A percentile compares a stretch with the other conserved stretches of the same genome.
phyloP scores from a whole-genome alignment of 805 yeast genomes.

The Metschnikowia arizonensis region DNA sequence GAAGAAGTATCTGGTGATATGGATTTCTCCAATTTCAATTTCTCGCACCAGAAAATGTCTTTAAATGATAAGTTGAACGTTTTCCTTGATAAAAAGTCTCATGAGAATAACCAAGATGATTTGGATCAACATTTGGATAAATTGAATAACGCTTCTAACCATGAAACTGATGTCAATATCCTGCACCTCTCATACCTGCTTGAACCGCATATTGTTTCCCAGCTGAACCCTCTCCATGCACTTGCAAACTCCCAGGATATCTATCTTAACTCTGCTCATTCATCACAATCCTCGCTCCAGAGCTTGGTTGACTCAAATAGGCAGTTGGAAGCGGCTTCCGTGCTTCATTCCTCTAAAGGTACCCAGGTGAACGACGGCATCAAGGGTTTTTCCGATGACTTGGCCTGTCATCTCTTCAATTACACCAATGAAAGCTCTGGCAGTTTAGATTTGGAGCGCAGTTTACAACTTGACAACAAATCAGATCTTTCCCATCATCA shows the following conservation, averaged over 20 bases:
- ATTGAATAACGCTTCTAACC: slow-evolving; percentile 24
- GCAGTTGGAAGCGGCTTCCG: slow-evolving; percentile 11
- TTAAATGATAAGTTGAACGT: slow-evolving; percentile 45
- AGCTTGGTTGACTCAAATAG: slow-evolving; percentile 19
- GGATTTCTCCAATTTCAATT: not conserved
- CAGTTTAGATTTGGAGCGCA: not conserved
- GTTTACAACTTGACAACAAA: not conserved
- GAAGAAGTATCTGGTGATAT: not conserved
- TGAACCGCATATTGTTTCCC: slow-evolving; percentile 9
- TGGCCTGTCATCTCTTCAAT: slow-evolving; percentile 27
- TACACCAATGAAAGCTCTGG: slow-evolving; percentile 2
- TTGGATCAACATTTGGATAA: slow-evolving; percentile 35
- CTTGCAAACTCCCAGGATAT: slow-evolving; percentile 25
- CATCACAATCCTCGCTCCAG: slow-evolving; percentile 37
- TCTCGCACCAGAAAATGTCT: slow-evolving; percentile 21
- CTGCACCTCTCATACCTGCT: slow-evolving; percentile 32
- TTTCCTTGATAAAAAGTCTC: slow-evolving; percentile 26
- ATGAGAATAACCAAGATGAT: slow-evolving; percentile 21
- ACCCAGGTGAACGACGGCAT: slow-evolving; percentile 40
- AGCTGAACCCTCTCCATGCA: slow-evolving; percentile 33
- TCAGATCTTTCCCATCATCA: not conserved
- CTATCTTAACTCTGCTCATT: slow-evolving; percentile 23
- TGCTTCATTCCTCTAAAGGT: slow-evolving; percentile 20
- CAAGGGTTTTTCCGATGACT: slow-evolving; percentile 38
- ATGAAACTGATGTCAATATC: slow-evolving; percentile 31